phyloP scores from a whole-genome alignment of 2,329 filamentous ascomycete species.

The Microdochium paspali region DNA sequence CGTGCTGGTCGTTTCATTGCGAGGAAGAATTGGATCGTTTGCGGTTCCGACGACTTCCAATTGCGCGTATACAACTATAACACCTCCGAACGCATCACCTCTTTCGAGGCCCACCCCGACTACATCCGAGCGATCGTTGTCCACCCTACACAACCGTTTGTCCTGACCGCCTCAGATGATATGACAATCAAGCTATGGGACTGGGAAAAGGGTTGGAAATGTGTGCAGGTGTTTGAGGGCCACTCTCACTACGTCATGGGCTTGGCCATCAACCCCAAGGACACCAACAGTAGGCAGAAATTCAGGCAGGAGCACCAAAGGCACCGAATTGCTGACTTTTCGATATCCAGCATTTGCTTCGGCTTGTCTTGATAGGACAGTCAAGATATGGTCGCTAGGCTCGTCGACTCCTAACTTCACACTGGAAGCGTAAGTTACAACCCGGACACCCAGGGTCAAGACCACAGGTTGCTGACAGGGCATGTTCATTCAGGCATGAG shows the following conservation, averaged over 20 bases:
- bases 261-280: constrained; percentile 93
- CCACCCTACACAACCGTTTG: constrained; percentile 90
- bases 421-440: constrained; percentile 55
- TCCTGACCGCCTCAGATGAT: constrained; percentile 92
- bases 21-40: constrained; percentile 98
- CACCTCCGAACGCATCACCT: constrained; percentile 95
- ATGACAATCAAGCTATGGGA: constrained; percentile 99
- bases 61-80: constrained; percentile 97
- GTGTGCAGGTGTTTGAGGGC: constrained; percentile 91
- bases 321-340: background rate
- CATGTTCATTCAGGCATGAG: constrained; percentile 47
- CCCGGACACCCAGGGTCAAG: constrained; percentile 13
- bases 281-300: constrained; percentile 56
- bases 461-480: background rate
- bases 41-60: constrained; percentile 87
- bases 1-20: constrained; percentile 94
- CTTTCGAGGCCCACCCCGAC: constrained; percentile 94
- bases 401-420: constrained; percentile 94
- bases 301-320: too few relatives aligned
- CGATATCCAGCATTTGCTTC: constrained; percentile 54
- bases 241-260: constrained; percentile 97
- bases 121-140: constrained; percentile 96
- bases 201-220: constrained; percentile 98
- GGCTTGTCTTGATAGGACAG: constrained; percentile 89
- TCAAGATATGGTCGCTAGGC: constrained; percentile 96